These are phyloP conservation scores for Malus sylvestris DNA, from an alignment of 306 rosid genomes.

Conservation along the genomic window DNA sequence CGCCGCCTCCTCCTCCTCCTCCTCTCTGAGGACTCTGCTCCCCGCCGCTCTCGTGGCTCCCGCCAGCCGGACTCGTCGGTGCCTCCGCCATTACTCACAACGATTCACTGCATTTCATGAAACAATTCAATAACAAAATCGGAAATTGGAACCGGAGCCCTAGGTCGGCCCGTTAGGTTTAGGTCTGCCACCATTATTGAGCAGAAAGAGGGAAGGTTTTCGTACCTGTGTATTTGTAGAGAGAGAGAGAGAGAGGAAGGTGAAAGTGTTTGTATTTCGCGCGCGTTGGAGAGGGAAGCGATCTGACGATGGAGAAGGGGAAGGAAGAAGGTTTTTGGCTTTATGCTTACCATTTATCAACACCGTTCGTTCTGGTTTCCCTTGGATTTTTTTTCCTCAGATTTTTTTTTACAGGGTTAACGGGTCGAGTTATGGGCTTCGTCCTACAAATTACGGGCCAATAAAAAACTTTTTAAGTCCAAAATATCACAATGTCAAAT, in stretches of 20 bases:
- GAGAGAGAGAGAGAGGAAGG: background rate
- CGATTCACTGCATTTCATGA: background rate
- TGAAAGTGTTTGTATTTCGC: slow-evolving; percentile 19
- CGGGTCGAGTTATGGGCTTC: background rate
- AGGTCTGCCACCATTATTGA: background rate
- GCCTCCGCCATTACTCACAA: slow-evolving; percentile 54
- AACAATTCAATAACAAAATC: background rate
- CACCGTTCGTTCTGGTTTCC: slow-evolving; percentile 24
- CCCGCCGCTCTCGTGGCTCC: slow-evolving; percentile 80
- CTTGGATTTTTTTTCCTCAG: background rate
- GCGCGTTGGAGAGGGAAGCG: slow-evolving; percentile 7
- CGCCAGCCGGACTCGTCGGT: slow-evolving; percentile 58
- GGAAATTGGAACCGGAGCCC: slow-evolving; percentile 10
- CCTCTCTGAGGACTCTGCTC: slow-evolving; percentile 61
- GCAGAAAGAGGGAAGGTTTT: background rate
- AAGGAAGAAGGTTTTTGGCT: slow-evolving; percentile 20
- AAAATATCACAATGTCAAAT: too few relatives aligned
- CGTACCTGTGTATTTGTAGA: background rate
- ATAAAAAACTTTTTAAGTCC: background rate
- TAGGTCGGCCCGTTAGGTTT: slow-evolving; percentile 18
- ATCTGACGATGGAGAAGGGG: slow-evolving; percentile 48
- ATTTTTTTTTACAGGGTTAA: background rate
- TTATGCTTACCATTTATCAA: slow-evolving; percentile 15
- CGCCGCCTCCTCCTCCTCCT: slow-evolving; percentile 15
- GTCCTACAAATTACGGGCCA: background rate